phyloP scores from a whole-genome alignment of 1,139 yeast species.

The Wickerhamomyces sp. region DNA sequence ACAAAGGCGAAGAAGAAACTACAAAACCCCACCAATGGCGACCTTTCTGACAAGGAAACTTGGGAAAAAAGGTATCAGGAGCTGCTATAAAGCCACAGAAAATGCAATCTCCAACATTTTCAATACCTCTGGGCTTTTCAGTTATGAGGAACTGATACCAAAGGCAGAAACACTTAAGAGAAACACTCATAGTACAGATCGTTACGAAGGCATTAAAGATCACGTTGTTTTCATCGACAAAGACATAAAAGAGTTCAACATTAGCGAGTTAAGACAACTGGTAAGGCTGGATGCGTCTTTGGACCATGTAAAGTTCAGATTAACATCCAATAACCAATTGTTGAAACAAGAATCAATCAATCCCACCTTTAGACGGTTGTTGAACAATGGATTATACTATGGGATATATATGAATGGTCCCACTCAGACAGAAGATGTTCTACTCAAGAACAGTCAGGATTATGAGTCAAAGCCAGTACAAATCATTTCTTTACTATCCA shows the following conservation, averaged over 20 bases:
- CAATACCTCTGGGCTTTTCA: background rate
- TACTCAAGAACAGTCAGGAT: background rate
- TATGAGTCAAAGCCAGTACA: background rate
- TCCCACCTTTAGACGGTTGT: constrained; percentile 12
- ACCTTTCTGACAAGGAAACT: background rate
- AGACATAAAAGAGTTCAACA: constrained; percentile 10
- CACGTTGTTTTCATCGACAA: constrained; percentile 11
- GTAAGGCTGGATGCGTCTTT: constrained; percentile 8
- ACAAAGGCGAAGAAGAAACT: background rate
- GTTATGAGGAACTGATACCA: background rate
- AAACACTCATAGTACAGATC: background rate
- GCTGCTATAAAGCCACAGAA: background rate
- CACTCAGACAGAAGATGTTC: constrained; percentile 2
- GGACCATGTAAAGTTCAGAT: constrained; percentile 10
- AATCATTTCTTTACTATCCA: background rate
- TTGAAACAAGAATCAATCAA: constrained; percentile 6
- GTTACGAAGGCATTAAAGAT: background rate
- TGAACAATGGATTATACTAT: constrained; percentile 17
- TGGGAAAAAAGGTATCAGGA: background rate
- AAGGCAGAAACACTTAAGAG: background rate
- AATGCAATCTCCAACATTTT: background rate
- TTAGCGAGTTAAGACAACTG: constrained; percentile 12
- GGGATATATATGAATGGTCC: constrained; percentile 15
- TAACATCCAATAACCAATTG: constrained; percentile 8
- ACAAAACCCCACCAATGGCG: background rate